Conservation (phyloP, 345 rosid genomes). For the Geranium rotundifolium region DNA sequence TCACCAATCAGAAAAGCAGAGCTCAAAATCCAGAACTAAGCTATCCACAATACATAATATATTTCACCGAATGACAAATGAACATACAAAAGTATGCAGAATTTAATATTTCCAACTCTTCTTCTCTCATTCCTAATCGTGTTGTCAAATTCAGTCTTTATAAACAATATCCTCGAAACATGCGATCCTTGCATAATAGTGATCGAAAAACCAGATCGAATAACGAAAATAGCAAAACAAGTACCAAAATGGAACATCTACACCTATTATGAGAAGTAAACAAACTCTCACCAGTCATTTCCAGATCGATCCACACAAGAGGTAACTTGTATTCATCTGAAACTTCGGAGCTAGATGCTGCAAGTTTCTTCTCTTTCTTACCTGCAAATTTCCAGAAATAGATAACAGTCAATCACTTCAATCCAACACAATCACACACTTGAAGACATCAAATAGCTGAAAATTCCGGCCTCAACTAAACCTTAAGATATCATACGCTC, state of each 20-base stretch:
- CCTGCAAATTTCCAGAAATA: neutral
- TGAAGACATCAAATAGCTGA: too few relatives aligned
- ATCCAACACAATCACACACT: neutral
- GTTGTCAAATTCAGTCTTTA: neutral
- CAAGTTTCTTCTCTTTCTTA: conserved; percentile 12
- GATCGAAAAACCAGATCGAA: neutral
- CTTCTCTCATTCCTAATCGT: neutral
- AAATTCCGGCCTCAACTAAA: neutral
- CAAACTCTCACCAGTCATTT: conserved; percentile 65
- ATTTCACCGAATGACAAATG: neutral
- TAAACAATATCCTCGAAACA: too few relatives aligned
- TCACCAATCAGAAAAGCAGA: neutral
- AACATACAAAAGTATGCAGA: neutral
- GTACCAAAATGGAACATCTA: neutral
- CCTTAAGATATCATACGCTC: neutral
- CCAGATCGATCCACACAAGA: conserved; percentile 93
- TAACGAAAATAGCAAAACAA: neutral
- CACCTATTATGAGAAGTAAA: neutral
- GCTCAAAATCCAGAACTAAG: neutral
- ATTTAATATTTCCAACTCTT: neutral
- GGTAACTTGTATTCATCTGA: conserved; percentile 40
- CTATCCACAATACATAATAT: neutral
- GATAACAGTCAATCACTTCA: neutral
- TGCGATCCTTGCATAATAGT: neutral
- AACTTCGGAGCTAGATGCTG: conserved; percentile 4